Conservation (phyloP, 2,329 filamentous ascomycete species). For the Phialophora expanda region DNA sequence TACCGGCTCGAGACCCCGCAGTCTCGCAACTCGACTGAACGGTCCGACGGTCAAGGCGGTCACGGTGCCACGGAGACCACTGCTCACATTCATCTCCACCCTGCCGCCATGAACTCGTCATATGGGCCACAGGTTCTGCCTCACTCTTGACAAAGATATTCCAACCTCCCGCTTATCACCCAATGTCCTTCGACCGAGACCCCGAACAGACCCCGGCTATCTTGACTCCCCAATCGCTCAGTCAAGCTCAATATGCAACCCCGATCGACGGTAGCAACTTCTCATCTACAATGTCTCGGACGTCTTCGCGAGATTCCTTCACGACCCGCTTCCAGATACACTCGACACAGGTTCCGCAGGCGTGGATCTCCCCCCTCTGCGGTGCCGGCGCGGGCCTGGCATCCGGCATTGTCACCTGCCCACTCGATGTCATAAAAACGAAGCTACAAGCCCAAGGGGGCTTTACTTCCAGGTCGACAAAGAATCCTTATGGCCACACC, state of each 20-base stretch:
- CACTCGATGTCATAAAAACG: conserved; percentile 98
- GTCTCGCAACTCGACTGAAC: conserved; percentile 24
- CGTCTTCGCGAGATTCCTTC: conserved; percentile 41
- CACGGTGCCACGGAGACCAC: conserved; percentile 29
- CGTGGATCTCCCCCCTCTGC: conserved; percentile 76
- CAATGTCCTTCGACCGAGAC: conserved; percentile 39
- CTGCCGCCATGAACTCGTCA: conserved; percentile 33
- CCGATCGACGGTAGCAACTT: conserved; percentile 36
- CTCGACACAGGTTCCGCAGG: conserved; percentile 58
- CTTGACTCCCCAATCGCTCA: conserved; percentile 28
- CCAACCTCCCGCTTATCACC: conserved; percentile 7
- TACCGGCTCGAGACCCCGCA: conserved; percentile 38
- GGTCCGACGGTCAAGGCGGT: conserved; percentile 12
- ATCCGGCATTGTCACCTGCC: conserved; percentile 92
- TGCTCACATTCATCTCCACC: background rate
- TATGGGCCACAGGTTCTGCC: conserved; percentile 18
- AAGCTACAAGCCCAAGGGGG: conserved; percentile 95
- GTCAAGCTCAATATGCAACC: conserved; percentile 39
- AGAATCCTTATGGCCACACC: conserved; percentile 50
- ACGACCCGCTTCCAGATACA: conserved; percentile 49
- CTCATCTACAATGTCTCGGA: conserved; percentile 38
- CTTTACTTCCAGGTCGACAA: conserved; percentile 62
- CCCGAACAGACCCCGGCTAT: conserved; percentile 34
- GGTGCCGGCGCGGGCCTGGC: conserved; percentile 90
- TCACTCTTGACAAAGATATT: conserved; percentile 10